Conservation (phyloP, 768 basidiomycete species). For the Russula brevipes region DNA sequence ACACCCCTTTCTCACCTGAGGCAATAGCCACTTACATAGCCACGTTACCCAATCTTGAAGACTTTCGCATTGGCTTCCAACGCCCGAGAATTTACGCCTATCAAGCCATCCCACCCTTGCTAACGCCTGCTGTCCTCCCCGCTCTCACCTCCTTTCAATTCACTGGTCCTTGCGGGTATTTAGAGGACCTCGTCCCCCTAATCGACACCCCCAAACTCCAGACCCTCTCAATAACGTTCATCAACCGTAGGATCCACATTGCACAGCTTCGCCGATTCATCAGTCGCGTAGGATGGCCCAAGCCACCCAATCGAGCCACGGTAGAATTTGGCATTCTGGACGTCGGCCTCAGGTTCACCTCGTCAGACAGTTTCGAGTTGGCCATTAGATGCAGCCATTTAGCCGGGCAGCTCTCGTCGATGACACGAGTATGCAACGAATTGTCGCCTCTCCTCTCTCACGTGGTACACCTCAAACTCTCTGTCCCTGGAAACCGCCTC, state of each 20-base stretch:
- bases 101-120: neutral
- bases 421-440: neutral
- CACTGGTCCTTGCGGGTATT: neutral
- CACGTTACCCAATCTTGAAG: neutral
- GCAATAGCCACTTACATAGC: neutral
- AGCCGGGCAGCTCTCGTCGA: neutral
- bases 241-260: neutral
- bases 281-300: neutral
- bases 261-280: neutral
- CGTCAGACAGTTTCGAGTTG: neutral
- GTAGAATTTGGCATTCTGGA: neutral
- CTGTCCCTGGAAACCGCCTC: neutral
- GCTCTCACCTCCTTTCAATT: neutral
- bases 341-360: neutral
- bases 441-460: neutral
- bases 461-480: neutral
- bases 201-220: neutral
- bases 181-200: neutral
- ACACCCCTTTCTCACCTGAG: neutral
- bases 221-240: neutral
- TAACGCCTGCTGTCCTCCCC: neutral
- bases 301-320: neutral
- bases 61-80: neutral
- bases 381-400: neutral
- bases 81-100: neutral